phyloP scores from a whole-genome alignment of 2,329 filamentous ascomycete genomes.

The Fusarium luffae region DNA sequence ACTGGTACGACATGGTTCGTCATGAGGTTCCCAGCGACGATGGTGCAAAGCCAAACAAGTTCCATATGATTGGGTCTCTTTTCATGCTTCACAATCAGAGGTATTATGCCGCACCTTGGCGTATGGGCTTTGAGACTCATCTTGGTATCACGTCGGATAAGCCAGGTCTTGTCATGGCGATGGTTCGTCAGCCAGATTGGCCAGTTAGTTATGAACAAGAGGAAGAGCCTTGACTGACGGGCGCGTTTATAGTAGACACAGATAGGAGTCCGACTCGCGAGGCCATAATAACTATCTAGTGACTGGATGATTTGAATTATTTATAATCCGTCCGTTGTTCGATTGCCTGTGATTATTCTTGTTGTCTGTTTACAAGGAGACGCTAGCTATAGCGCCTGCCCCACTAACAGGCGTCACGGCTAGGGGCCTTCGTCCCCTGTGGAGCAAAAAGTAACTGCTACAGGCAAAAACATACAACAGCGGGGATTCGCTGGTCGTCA shows the following conservation, averaged over 20 bases:
- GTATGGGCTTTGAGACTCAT: conserved; percentile 26
- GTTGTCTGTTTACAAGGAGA: no score
- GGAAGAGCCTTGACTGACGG: not conserved
- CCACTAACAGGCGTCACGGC: not conserved
- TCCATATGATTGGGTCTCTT: conserved; percentile 30
- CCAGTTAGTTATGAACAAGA: conserved; percentile 10
- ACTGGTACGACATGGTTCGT: conserved; percentile 29
- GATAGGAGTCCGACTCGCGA: not conserved
- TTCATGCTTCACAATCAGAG: conserved; percentile 25
- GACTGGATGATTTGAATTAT: not conserved
- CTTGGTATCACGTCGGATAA: conserved; percentile 21
- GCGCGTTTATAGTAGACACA: not conserved
- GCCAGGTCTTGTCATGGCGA: conserved; percentile 18
- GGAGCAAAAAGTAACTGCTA: not conserved
- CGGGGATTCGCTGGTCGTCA: not conserved
- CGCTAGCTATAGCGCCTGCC: no score
- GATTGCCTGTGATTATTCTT: not conserved
- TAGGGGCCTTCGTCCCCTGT: not conserved
- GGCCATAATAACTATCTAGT: not conserved
- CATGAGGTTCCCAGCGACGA: conserved; percentile 16
- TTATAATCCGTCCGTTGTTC: not conserved
- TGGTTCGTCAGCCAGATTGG: conserved; percentile 24
- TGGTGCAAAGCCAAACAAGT: conserved; percentile 17
- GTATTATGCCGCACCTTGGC: conserved; percentile 6
- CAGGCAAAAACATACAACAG: not conserved